A percentile compares a stretch with the other conserved stretches of the same genome.
Evolutionary conservation across 768 basidiomycete genomes (phyloP).

Genomic region (Amylocystis lapponica): DNA sequence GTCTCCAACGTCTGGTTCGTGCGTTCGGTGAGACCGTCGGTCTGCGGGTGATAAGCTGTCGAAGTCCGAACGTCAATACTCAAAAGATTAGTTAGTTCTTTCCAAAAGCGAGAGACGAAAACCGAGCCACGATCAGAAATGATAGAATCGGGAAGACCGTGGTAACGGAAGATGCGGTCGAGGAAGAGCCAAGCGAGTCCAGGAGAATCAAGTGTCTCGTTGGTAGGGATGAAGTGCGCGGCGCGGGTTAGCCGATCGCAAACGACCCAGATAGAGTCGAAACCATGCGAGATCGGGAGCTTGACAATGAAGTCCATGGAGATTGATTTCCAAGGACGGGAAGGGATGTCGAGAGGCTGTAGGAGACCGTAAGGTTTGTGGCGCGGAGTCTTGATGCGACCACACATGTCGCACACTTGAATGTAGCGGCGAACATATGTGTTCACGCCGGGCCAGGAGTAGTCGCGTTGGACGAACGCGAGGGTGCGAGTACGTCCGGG

Average conservation of each 20-base stretch:
- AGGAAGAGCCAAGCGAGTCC: conserved; percentile 10
- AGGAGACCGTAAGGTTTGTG: conserved; percentile 24
- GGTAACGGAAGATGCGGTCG: conserved; percentile 6
- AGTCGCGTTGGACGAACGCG: conserved; percentile 29
- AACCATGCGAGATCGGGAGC: conserved; percentile 15
- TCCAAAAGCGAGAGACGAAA: conserved; percentile 9
- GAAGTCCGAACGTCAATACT: conserved; percentile 15
- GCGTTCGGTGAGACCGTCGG: conserved; percentile 34
- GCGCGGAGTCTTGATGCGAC: conserved; percentile 20
- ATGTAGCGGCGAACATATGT: conserved; percentile 26
- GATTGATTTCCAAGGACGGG: conserved; percentile 10
- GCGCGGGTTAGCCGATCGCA: conserved; percentile 3
- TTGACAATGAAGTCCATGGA: conserved; percentile 19
- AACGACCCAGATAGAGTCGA: conserved; percentile 14
- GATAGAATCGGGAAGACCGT: conserved; percentile 10
- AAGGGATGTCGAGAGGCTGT: conserved; percentile 25
- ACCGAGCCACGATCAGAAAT: conserved; percentile 12
- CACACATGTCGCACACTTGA: conserved; percentile 24
- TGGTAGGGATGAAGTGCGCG: conserved; percentile 9
- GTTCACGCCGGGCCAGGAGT: conserved; percentile 33
- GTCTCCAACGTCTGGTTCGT: conserved; percentile 32
- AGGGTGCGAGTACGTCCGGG: conserved; percentile 31
- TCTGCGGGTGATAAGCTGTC: conserved; percentile 40
- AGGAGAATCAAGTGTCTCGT: conserved; percentile 8
- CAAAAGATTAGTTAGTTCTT: background rate